A percentile compares a stretch with the other conserved stretches of the same genome.
Conservation (phyloP, 2,329 filamentous ascomycete genomes). For the Drechmeria coniospora region DNA sequence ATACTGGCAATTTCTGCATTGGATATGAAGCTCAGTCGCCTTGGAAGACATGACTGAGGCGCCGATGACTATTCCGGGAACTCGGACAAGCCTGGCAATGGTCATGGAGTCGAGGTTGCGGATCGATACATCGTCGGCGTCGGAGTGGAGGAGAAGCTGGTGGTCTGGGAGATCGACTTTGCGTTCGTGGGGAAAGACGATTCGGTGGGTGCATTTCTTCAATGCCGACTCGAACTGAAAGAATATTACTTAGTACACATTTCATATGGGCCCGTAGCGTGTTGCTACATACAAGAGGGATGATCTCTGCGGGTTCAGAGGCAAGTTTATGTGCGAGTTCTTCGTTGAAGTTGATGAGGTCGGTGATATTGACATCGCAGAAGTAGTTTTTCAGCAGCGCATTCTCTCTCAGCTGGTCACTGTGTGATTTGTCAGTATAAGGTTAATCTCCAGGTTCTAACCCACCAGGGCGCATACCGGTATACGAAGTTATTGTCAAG, state of each 20-base stretch:
- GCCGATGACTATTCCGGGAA: constrained; percentile 94
- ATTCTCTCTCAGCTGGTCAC: constrained; percentile 92
- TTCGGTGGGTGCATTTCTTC: constrained; percentile 80
- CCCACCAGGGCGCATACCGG: constrained; percentile 39
- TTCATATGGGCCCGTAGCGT: not conserved
- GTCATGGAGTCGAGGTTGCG: constrained; percentile 85
- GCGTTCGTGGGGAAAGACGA: constrained; percentile 66
- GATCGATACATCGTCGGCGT: constrained; percentile 79
- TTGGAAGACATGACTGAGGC: constrained; percentile 95
- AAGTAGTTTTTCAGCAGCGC: constrained; percentile 87
- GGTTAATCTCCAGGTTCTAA: not conserved
- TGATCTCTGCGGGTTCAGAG: constrained; percentile 81
- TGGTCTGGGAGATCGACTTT: constrained; percentile 67
- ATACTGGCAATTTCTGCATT: constrained; percentile 76
- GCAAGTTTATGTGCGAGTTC: constrained; percentile 81
- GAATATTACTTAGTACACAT: too few relatives aligned
- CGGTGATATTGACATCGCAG: constrained; percentile 90
- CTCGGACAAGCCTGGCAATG: constrained; percentile 86
- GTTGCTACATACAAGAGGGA: constrained; percentile 42
- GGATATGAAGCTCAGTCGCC: constrained; percentile 70
- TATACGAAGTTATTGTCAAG: constrained; percentile 93
- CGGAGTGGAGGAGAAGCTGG: constrained; percentile 88
- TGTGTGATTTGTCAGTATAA: constrained; percentile 19
- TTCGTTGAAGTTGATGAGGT: constrained; percentile 92
- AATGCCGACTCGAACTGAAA: constrained; percentile 76